These are phyloP conservation scores for Populus nigra DNA, from an alignment of 345 rosid genomes.

Conservation along the genomic window DNA sequence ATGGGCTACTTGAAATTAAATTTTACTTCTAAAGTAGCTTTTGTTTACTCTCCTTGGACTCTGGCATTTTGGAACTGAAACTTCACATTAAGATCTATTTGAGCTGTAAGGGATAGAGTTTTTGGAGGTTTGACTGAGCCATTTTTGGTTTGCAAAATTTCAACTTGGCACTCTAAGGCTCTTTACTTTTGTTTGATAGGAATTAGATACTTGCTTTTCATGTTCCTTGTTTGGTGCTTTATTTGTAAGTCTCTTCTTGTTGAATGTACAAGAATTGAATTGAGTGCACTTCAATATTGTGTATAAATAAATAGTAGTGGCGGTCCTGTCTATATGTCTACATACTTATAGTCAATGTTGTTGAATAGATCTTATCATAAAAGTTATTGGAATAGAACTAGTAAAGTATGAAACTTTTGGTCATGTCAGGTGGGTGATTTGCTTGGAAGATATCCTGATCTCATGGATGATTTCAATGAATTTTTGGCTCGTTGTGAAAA, in stretches of 20 bases:
- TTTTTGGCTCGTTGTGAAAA: slow-evolving; percentile 85
- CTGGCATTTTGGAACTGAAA: neutral
- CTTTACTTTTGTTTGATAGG: neutral
- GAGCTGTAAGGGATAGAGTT: neutral
- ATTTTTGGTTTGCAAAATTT: neutral
- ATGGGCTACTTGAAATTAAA: neutral
- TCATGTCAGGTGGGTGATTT: slow-evolving; percentile 63
- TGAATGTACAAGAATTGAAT: slow-evolving; percentile 8
- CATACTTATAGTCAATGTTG: neutral
- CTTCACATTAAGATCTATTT: neutral
- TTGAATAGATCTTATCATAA: neutral
- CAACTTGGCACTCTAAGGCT: neutral
- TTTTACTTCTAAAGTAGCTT: neutral
- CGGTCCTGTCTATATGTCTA: neutral
- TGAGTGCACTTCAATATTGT: neutral
- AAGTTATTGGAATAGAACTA: neutral
- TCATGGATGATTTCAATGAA: slow-evolving; percentile 77
- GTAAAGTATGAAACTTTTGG: slow-evolving; percentile 17
- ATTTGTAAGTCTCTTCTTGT: slow-evolving; percentile 1
- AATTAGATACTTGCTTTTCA: no score
- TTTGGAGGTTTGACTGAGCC: neutral
- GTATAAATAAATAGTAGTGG: neutral
- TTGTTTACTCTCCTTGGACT: neutral
- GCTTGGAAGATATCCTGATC: slow-evolving; percentile 78
- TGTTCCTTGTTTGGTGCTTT: neutral